Percentiles rank a stretch among this genome's conserved stretches.
Evolutionary conservation across 2,329 filamentous ascomycete species (phyloP).

Genomic region (Fusarium hainanense): DNA sequence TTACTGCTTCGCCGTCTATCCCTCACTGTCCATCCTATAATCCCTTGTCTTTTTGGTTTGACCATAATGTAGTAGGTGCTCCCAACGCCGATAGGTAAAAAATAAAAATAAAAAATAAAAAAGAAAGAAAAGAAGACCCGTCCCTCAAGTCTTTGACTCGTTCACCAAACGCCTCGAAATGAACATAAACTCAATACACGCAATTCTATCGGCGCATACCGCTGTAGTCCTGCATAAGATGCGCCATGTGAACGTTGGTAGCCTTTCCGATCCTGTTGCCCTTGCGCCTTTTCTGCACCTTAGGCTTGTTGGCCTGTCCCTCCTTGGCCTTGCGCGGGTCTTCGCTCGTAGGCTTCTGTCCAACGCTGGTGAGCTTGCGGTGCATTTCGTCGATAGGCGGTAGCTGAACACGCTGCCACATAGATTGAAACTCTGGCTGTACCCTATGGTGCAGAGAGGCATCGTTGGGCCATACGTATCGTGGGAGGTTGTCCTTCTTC

Average conservation of each 20-base stretch:
- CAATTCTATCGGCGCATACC: conserved; percentile 55
- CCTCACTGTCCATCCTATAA: conserved; percentile 10
- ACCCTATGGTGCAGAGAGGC: conserved; percentile 78
- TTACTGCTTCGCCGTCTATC: conserved; percentile 20
- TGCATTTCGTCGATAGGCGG: conserved; percentile 82
- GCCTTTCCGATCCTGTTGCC: conserved; percentile 78
- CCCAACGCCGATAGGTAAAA: conserved; percentile 22
- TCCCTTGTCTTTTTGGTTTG: conserved; percentile 19
- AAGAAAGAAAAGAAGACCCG: neutral
- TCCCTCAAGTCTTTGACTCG: conserved; percentile 6
- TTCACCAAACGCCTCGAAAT: conserved; percentile 28
- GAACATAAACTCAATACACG: conserved; percentile 5
- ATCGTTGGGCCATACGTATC: conserved; percentile 91
- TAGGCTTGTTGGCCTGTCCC: conserved; percentile 65
- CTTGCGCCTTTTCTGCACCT: conserved; percentile 78
- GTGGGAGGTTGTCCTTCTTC: conserved; percentile 89
- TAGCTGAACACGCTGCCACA: conserved; percentile 85
- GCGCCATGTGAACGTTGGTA: conserved; percentile 88
- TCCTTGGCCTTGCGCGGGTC: conserved; percentile 67
- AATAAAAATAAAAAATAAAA: neutral
- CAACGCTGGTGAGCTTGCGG: conserved; percentile 78
- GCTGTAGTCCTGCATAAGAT: conserved; percentile 80
- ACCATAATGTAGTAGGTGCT: conserved; percentile 12
- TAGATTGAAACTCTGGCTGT: conserved; percentile 82
- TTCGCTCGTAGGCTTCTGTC: conserved; percentile 86